Percentiles rank a stretch among this genome's conserved stretches.
These are phyloP conservation scores for Xylariales sp. DNA, from an alignment of 2,329 filamentous ascomycete species.

Conservation along the genomic window DNA sequence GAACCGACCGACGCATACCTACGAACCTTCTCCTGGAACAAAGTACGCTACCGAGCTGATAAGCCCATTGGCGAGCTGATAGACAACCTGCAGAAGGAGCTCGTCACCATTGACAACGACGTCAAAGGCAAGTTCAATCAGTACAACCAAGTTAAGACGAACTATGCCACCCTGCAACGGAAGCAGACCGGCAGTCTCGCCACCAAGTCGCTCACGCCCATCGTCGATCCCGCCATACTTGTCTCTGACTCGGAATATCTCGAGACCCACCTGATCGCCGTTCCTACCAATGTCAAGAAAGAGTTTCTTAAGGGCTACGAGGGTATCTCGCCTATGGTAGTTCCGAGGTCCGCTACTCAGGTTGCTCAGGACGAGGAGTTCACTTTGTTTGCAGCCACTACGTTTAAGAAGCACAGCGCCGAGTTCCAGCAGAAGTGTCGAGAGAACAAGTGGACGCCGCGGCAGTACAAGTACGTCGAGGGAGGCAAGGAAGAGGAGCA, in stretches of 20 bases:
- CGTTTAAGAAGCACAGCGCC: slow-evolving; percentile 83
- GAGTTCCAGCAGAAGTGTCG: slow-evolving; percentile 92
- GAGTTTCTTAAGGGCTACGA: slow-evolving; percentile 91
- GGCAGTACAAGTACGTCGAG: slow-evolving; percentile 90
- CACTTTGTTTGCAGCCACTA: slow-evolving; percentile 78
- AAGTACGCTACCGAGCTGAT: slow-evolving; percentile 92
- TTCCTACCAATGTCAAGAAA: slow-evolving; percentile 74
- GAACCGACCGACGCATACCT: slow-evolving; percentile 96
- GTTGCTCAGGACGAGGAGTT: slow-evolving; percentile 88
- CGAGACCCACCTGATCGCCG: slow-evolving; percentile 88
- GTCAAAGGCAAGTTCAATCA: slow-evolving; percentile 92
- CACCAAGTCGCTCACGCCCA: slow-evolving; percentile 86
- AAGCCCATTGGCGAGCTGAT: slow-evolving; percentile 84
- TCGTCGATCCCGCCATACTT: slow-evolving; percentile 75
- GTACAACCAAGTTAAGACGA: slow-evolving; percentile 88
- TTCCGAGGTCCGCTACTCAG: slow-evolving; percentile 78
- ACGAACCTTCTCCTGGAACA: slow-evolving; percentile 89
- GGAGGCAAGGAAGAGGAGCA: slow-evolving; percentile 86
- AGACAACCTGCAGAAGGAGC: slow-evolving; percentile 87
- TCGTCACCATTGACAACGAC: slow-evolving; percentile 89
- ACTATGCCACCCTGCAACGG: slow-evolving; percentile 73
- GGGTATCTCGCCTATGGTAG: slow-evolving; percentile 83
- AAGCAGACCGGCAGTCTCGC: slow-evolving; percentile 92
- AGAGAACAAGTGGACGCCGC: slow-evolving; percentile 89
- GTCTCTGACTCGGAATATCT: slow-evolving; percentile 93